These are phyloP conservation scores for Pterocarpus macrocarpus DNA, from an alignment of 306 rosid species.

Conservation along the genomic window DNA sequence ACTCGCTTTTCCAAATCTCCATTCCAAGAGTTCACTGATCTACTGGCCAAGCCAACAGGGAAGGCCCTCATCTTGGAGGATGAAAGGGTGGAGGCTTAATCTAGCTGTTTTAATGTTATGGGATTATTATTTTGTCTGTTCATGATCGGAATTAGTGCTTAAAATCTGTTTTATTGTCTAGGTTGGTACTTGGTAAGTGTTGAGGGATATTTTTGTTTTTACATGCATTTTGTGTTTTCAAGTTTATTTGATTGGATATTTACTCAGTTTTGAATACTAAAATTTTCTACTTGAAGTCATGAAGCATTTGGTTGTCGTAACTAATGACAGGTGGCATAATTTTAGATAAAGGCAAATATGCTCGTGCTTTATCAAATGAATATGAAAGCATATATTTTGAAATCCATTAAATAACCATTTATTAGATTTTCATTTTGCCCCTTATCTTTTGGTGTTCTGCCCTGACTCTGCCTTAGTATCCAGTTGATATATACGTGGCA, in stretches of 20 bases:
- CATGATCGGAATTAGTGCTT: slow-evolving; percentile 33
- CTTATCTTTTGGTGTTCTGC: no score
- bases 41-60: slow-evolving; percentile 43
- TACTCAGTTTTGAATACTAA: slow-evolving; percentile 23
- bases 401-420: not conserved
- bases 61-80: slow-evolving; percentile 49
- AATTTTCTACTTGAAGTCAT: not conserved
- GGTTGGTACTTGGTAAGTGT: slow-evolving; percentile 4
- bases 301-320: not conserved
- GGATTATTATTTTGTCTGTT: not conserved
- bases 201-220: not conserved
- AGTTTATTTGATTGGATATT: slow-evolving; percentile 32
- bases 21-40: slow-evolving; percentile 52
- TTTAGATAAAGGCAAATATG: not conserved
- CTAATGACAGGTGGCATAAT: not conserved
- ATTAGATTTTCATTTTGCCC: not conserved
- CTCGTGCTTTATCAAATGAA: not conserved
- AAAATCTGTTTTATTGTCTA: slow-evolving; percentile 19
- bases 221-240: slow-evolving; percentile 10
- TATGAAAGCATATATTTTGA: not conserved
- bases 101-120: not conserved
- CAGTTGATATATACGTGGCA: not conserved
- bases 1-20: slow-evolving; percentile 50
- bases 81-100: slow-evolving; percentile 49
- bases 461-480: no score